These are phyloP conservation scores for Protomyces inouyei DNA, from an alignment of 1,139 yeast genomes.

Conservation along the genomic window DNA sequence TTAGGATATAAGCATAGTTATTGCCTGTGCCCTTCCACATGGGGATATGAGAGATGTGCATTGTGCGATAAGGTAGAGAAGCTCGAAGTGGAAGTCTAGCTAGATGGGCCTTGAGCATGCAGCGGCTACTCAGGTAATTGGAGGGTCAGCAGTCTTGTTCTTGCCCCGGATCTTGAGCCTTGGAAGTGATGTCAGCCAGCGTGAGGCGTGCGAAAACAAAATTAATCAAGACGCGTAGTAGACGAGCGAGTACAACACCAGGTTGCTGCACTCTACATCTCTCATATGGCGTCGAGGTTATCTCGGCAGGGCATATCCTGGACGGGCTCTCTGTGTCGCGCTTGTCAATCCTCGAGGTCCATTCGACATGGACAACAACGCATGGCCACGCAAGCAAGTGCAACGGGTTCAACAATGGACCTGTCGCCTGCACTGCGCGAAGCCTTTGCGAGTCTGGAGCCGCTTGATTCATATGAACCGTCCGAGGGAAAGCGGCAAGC, in stretches of 20 bases:
- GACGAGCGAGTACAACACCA: too few relatives aligned
- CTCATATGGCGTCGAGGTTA: too few relatives aligned
- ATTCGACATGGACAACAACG: not conserved
- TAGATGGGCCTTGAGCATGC: not conserved
- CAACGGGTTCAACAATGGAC: too few relatives aligned
- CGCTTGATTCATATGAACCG: too few relatives aligned
- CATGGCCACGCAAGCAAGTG: not conserved
- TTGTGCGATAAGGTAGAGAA: not conserved
- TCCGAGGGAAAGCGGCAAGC: too few relatives aligned
- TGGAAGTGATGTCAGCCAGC: not conserved
- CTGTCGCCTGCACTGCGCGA: too few relatives aligned
- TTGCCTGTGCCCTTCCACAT: conserved; percentile 55
- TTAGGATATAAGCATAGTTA: conserved; percentile 74
- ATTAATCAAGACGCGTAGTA: too few relatives aligned
- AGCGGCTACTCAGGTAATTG: not conserved
- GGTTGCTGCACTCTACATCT: too few relatives aligned
- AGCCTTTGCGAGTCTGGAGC: too few relatives aligned
- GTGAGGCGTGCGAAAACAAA: not conserved
- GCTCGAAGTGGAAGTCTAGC: not conserved
- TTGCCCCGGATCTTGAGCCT: not conserved
- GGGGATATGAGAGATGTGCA: conserved; percentile 23
- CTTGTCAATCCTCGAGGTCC: not conserved
- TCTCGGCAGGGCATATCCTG: not conserved
- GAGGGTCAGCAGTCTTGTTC: not conserved
- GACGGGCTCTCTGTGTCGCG: not conserved